phyloP scores from a whole-genome alignment of 768 basidiomycete species.

The Psilocybe tampanensis region DNA sequence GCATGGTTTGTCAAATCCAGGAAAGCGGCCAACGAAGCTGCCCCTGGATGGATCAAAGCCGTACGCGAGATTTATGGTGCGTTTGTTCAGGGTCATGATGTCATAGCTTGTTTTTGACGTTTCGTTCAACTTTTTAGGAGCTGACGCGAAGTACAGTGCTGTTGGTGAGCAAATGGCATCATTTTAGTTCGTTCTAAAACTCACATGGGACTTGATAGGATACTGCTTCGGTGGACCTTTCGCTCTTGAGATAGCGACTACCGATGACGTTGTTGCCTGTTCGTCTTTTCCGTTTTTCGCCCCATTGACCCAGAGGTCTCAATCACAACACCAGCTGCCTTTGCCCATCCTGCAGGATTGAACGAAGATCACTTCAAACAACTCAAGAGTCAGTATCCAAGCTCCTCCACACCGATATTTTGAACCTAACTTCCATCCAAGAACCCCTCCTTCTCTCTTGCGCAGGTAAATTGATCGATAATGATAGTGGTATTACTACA shows the following conservation, averaged over 20 bases:
- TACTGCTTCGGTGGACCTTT: constrained; percentile 64
- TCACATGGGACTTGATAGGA: constrained; percentile 35
- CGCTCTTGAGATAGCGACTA: constrained; percentile 46
- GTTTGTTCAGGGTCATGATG: background rate
- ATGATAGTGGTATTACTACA: no score
- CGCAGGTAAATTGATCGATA: constrained; percentile 43
- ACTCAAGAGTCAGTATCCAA: constrained; percentile 41
- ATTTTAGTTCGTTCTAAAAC: background rate
- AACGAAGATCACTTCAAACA: constrained; percentile 50
- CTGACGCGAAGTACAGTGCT: constrained; percentile 42
- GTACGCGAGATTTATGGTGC: constrained; percentile 52
- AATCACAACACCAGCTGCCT: no score
- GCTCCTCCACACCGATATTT: background rate
- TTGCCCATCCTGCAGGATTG: constrained; percentile 57
- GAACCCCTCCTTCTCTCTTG: constrained; percentile 58
- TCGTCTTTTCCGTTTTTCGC: background rate
- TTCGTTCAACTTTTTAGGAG: constrained; percentile 11
- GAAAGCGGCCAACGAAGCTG: constrained; percentile 36
- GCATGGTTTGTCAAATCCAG: constrained; percentile 44
- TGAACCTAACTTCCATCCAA: constrained; percentile 20
- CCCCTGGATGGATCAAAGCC: constrained; percentile 55
- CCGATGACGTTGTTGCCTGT: constrained; percentile 52
- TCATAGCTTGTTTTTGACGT: background rate
- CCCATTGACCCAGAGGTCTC: no score
- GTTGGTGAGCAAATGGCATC: constrained; percentile 36